Conservation (phyloP, 768 basidiomycete species). For the Russula lepida region DNA sequence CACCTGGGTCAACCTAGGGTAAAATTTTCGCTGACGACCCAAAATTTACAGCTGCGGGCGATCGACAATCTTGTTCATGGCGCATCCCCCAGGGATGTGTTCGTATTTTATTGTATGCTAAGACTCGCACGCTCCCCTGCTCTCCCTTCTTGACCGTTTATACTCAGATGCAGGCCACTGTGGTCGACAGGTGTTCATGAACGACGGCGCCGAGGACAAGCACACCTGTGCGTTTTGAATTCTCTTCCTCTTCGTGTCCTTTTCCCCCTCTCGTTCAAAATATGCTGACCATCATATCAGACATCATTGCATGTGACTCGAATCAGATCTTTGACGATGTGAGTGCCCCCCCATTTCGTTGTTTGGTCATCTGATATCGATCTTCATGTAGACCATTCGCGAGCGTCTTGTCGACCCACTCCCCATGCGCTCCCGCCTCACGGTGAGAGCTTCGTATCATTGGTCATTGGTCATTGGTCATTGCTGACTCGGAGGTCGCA, state of each 20-base stretch:
- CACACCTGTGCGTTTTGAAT: slow-evolving; percentile 3
- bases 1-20: neutral
- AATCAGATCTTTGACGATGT: slow-evolving; percentile 18
- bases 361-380: neutral
- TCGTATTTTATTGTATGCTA: slow-evolving; percentile 21
- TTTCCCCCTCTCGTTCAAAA: neutral
- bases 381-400: slow-evolving; percentile 10
- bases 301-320: slow-evolving; percentile 4
- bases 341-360: neutral
- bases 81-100: slow-evolving; percentile 12
- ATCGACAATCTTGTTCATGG: slow-evolving; percentile 13
- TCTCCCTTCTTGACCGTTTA: neutral
- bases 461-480: neutral
- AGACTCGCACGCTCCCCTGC: neutral
- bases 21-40: neutral
- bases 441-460: neutral
- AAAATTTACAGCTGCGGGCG: slow-evolving; percentile 8
- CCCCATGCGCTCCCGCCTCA: slow-evolving; percentile 15
- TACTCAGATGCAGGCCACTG: slow-evolving; percentile 9
- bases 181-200: neutral
- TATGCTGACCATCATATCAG: neutral
- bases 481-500: too few relatives aligned
- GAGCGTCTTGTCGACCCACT: slow-evolving; percentile 18
- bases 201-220: neutral
- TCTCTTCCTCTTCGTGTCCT: neutral